Conservation (phyloP, 352 stramenopile genomes). For the Phytopythium chamaehyphon region DNA sequence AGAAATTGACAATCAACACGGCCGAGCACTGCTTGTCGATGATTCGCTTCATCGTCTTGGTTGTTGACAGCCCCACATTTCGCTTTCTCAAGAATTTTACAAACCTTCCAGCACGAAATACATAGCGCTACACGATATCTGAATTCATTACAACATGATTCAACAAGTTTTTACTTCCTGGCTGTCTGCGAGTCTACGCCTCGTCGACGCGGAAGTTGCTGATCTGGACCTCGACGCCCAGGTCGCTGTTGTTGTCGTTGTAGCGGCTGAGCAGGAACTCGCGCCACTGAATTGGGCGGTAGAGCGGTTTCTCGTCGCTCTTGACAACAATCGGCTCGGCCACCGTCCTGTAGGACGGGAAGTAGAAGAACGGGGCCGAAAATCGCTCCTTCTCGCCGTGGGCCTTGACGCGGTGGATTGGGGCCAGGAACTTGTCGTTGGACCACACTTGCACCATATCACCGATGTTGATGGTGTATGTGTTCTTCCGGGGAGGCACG, state of each 20-base stretch:
- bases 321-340: conserved; percentile 46
- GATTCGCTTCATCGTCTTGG: too few relatives aligned
- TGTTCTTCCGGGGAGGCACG: conserved; percentile 28
- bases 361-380: conserved; percentile 62
- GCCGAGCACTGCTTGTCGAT: too few relatives aligned
- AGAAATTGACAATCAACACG: too few relatives aligned
- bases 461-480: conserved; percentile 55
- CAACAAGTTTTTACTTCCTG: too few relatives aligned
- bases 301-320: conserved; percentile 1
- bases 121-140: too few relatives aligned
- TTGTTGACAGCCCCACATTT: too few relatives aligned
- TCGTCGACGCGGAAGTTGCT: conserved; percentile 39
- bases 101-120: too few relatives aligned
- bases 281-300: background rate
- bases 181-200: too few relatives aligned
- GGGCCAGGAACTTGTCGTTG: conserved; percentile 39
- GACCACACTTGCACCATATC: conserved; percentile 54
- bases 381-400: conserved; percentile 22
- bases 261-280: background rate
- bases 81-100: too few relatives aligned
- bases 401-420: conserved; percentile 40
- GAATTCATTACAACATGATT: too few relatives aligned
- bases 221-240: conserved; percentile 88
- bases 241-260: conserved; percentile 7
- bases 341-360: conserved; percentile 41